phyloP scores from a whole-genome alignment of 225 moss, liverwort and hornwort genomes.

The Physcomitrellopsis africana region DNA sequence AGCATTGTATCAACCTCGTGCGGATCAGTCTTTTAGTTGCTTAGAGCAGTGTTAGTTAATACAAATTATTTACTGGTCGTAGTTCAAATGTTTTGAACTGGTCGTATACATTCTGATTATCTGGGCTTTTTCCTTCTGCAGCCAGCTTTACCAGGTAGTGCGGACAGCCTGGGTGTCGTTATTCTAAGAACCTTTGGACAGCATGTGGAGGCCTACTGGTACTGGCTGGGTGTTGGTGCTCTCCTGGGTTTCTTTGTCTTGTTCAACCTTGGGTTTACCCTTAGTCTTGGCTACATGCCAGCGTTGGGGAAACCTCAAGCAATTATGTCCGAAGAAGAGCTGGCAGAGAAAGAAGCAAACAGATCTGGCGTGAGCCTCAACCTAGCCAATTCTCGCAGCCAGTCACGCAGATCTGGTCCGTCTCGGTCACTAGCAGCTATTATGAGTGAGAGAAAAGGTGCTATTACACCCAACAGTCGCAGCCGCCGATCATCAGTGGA shows the following conservation, averaged over 20 bases:
- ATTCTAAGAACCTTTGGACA: conserved; percentile 44
- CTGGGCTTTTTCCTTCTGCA: conserved; percentile 28
- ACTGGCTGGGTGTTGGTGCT: conserved; percentile 53
- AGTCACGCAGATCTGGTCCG: conserved; percentile 32
- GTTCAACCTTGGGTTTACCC: conserved; percentile 63
- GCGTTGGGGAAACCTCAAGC: conserved; percentile 68
- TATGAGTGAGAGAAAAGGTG: conserved; percentile 34
- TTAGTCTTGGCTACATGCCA: conserved; percentile 64
- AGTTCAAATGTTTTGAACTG: not conserved
- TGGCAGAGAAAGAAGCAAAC: conserved; percentile 59
- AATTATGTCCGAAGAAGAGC: conserved; percentile 60
- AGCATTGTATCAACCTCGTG: not conserved
- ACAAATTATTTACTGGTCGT: too few relatives aligned
- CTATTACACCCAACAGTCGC: conserved; percentile 13
- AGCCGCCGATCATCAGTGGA: conserved; percentile 38
- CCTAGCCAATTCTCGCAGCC: conserved; percentile 35
- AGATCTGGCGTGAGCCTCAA: conserved; percentile 32
- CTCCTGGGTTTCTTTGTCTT: conserved; percentile 55
- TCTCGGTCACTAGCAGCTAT: conserved; percentile 45
- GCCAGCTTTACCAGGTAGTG: conserved; percentile 21
- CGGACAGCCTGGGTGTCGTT: conserved; percentile 34
- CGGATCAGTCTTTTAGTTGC: too few relatives aligned
- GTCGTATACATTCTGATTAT: not conserved
- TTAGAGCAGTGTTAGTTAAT: too few relatives aligned
- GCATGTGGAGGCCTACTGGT: conserved; percentile 46